Percentiles rank a stretch among this genome's conserved stretches.
phyloP scores from a whole-genome alignment of 1,284 basidiomycete genomes.

The Microbotryum scabiosae region DNA sequence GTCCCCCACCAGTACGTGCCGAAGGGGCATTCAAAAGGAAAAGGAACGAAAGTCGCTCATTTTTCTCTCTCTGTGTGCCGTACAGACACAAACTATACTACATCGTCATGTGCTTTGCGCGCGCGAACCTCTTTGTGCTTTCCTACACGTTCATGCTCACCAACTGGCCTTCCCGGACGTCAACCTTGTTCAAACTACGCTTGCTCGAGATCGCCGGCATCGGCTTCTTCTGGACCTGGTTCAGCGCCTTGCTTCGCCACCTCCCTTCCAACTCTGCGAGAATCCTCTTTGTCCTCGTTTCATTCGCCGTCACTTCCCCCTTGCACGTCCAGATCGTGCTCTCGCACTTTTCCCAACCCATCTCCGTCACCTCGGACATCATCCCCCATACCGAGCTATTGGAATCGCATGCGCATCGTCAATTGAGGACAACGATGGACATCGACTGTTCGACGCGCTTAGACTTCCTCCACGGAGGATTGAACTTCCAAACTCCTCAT shows the following conservation, averaged over 20 bases:
- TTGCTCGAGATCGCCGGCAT: slow-evolving; percentile 58
- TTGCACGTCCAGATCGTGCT: slow-evolving; percentile 90
- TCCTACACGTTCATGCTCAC: slow-evolving; percentile 71
- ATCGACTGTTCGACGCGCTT: slow-evolving; percentile 76
- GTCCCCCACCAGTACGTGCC: slow-evolving; percentile 55
- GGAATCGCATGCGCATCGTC: slow-evolving; percentile 87
- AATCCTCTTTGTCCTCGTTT: slow-evolving; percentile 63
- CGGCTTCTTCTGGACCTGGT: slow-evolving; percentile 73
- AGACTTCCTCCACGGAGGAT: slow-evolving; percentile 85
- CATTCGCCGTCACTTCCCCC: slow-evolving; percentile 71
- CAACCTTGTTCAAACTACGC: slow-evolving; percentile 37
- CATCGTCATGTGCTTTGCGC: slow-evolving; percentile 77
- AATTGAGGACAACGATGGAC: slow-evolving; percentile 92
- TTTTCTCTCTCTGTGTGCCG: neutral
- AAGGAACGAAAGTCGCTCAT: neutral
- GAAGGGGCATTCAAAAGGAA: neutral
- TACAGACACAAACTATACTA: slow-evolving; percentile 78
- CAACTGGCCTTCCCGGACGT: slow-evolving; percentile 40
- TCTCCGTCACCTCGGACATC: slow-evolving; percentile 7
- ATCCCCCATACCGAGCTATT: slow-evolving; percentile 60
- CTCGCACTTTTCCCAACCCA: slow-evolving; percentile 91
- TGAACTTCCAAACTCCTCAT: slow-evolving; percentile 92
- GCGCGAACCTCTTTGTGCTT: slow-evolving; percentile 90
- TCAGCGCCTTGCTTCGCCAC: slow-evolving; percentile 50
- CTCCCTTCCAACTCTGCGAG: slow-evolving; percentile 60